Percentiles rank a stretch among this genome's conserved stretches.
These are phyloP conservation scores for Trichoderma atroviride DNA, from an alignment of 2,329 filamentous ascomycete species.

Conservation along the genomic window DNA sequence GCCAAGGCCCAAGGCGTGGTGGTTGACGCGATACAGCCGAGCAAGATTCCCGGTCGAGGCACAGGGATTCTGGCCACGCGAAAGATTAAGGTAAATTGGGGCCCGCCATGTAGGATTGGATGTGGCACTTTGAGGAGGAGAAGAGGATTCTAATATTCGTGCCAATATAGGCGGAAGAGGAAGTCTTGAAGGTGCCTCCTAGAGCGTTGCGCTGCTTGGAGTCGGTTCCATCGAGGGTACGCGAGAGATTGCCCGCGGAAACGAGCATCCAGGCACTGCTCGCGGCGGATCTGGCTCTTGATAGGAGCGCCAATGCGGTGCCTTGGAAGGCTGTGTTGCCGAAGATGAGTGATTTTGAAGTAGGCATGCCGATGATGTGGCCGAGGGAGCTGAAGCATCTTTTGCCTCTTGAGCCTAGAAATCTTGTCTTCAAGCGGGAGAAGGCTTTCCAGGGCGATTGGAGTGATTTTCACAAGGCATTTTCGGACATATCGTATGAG, in stretches of 20 bases:
- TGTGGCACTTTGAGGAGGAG: neutral
- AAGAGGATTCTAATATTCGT: neutral
- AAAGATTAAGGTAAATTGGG: conserved; percentile 57
- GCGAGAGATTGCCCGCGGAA: conserved; percentile 53
- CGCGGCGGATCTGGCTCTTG: conserved; percentile 66
- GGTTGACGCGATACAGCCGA: conserved; percentile 66
- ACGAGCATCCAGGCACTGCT: conserved; percentile 72
- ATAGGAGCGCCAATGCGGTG: conserved; percentile 50
- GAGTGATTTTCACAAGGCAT: conserved; percentile 38
- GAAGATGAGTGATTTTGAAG: conserved; percentile 58
- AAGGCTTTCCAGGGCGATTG: conserved; percentile 47
- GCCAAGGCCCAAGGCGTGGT: conserved; percentile 23
- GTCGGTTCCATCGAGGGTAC: conserved; percentile 58
- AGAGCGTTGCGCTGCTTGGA: conserved; percentile 65
- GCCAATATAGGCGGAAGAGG: conserved; percentile 49
- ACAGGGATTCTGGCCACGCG: conserved; percentile 71
- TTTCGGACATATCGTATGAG: conserved; percentile 37
- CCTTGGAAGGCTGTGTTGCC: conserved; percentile 72
- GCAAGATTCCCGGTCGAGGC: conserved; percentile 67
- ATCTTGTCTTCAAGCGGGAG: conserved; percentile 57
- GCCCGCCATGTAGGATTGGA: neutral
- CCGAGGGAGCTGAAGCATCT: conserved; percentile 47
- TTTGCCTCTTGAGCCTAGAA: conserved; percentile 48
- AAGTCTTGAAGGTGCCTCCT: conserved; percentile 67
- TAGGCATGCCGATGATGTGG: conserved; percentile 50